Evolutionary conservation across 1,284 basidiomycete species (phyloP).

Genomic region (Cutaneotrichosporon sp.): DNA sequence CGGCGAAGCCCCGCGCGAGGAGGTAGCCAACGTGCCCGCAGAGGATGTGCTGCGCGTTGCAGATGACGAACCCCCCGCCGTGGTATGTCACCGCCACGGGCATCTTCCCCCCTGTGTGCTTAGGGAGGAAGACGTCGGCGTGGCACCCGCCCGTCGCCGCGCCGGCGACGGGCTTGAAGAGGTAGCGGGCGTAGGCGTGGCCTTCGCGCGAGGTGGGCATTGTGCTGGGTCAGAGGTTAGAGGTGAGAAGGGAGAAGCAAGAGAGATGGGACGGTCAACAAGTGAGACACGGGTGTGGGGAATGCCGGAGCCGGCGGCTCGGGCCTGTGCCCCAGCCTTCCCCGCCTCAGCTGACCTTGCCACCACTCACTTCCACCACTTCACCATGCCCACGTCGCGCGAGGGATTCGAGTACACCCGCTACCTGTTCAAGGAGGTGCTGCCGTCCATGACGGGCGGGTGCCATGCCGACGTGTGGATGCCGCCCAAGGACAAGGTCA

Average conservation of each 20-base stretch:
- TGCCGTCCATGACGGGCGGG: not conserved
- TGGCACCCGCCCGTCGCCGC: conserved; percentile 3
- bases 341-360: not conserved
- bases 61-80: conserved; percentile 9
- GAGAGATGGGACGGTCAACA: not conserved
- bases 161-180: conserved; percentile 7
- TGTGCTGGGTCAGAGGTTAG: not conserved
- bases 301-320: not conserved
- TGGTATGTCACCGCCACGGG: conserved; percentile 4
- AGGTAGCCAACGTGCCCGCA: conserved; percentile 1
- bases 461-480: conserved; percentile 12
- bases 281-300: not conserved
- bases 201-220: conserved; percentile 12
- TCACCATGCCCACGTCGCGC: conserved; percentile 4
- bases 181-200: conserved; percentile 5
- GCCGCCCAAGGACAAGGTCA: not conserved
- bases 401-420: conserved; percentile 11
- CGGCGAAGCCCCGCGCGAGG: conserved; percentile 6
- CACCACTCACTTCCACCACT: not conserved
- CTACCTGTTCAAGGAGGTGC: conserved; percentile 11
- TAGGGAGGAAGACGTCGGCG: conserved; percentile 11
- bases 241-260: no score
- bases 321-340: not conserved
- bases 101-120: not conserved
- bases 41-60: conserved; percentile 1